Evolutionary conservation across 2,329 filamentous ascomycete species (phyloP).

Genomic region (Geosmithia flava): DNA sequence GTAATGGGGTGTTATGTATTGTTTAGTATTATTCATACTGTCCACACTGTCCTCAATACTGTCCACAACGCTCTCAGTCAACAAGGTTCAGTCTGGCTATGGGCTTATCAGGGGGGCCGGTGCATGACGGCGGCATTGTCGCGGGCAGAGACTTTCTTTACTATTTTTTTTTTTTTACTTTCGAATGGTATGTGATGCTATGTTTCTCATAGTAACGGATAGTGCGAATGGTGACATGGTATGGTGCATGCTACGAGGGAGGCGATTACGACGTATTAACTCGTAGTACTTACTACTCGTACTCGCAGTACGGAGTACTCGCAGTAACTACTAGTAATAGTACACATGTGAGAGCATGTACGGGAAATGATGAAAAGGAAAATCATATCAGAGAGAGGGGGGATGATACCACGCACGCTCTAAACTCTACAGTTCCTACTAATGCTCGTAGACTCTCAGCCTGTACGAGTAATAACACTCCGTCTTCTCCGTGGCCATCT

Average conservation of each 20-base stretch:
- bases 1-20: background rate
- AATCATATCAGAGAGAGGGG: no score
- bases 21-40: background rate
- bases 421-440: no score
- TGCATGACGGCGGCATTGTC: background rate
- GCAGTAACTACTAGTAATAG: no score
- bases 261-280: no score
- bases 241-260: no score
- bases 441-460: no score
- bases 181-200: background rate
- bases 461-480: background rate
- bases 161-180: background rate
- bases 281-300: no score
- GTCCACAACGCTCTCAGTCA: background rate
- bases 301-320: no score
- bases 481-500: background rate
- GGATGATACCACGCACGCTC: no score
- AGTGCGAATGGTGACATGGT: no score
- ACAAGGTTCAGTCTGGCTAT: background rate
- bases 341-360: background rate
- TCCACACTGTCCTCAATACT: background rate
- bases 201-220: background rate
- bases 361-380: background rate
- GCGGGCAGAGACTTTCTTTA: background rate
- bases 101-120: background rate